Evolutionary conservation across 1,139 yeast genomes (phyloP).

Genomic region (Hanseniaspora sp.): DNA sequence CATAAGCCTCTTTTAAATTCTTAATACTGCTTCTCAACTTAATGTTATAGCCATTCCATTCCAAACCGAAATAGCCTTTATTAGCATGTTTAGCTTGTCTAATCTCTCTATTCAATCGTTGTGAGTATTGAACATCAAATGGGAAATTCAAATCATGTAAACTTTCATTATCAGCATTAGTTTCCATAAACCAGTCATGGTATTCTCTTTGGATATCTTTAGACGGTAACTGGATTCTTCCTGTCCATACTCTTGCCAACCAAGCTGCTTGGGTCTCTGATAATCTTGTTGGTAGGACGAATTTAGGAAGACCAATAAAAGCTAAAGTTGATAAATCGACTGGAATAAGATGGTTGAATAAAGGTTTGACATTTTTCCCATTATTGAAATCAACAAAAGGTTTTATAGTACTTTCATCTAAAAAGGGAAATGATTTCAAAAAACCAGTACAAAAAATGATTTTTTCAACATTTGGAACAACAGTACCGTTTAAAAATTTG

Average conservation of each 20-base stretch:
- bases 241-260: constrained; percentile 44
- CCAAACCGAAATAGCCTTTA: constrained; percentile 32
- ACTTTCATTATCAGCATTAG: constrained; percentile 33
- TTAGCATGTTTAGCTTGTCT: constrained; percentile 27
- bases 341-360: constrained; percentile 43
- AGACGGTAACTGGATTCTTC: constrained; percentile 38
- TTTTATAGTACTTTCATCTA: constrained; percentile 24
- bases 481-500: constrained; percentile 33
- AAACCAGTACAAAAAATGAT: constrained; percentile 55
- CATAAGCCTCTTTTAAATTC: constrained; percentile 33
- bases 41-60: constrained; percentile 34
- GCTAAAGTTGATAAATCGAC: constrained; percentile 46
- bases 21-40: constrained; percentile 32
- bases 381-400: constrained; percentile 29
- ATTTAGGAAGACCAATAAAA: constrained; percentile 41
- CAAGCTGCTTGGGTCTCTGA: constrained; percentile 48
- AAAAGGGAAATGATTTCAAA: constrained; percentile 39
- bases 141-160: constrained; percentile 42
- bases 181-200: constrained; percentile 26
- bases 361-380: constrained; percentile 39
- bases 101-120: constrained; percentile 34
- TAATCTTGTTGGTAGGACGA: constrained; percentile 44
- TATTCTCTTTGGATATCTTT: constrained; percentile 37
- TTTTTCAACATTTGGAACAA: constrained; percentile 34
- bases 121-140: constrained; percentile 39